Conservation (phyloP, 352 stramenopile species). For the Halophytophthora batemanensis region DNA sequence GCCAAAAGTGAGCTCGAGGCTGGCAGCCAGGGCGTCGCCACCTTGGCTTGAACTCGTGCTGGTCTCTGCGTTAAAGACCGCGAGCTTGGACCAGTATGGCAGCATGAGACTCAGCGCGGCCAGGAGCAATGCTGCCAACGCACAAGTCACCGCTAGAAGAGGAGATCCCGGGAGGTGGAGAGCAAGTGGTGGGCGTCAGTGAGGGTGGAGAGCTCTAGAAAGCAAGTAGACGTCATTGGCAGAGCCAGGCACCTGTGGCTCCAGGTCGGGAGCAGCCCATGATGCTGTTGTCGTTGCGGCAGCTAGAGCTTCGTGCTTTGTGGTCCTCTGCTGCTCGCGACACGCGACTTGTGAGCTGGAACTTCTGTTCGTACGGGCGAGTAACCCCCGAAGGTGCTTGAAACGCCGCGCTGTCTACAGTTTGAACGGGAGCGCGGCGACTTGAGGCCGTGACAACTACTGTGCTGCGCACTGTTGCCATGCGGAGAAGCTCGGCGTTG, state of each 20-base stretch:
- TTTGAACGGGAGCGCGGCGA: too few species aligned
- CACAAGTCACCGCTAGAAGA: constrained; percentile 30
- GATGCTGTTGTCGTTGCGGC: background rate
- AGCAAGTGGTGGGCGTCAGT: too few species aligned
- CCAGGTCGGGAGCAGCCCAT: constrained; percentile 57
- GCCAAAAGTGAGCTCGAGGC: constrained; percentile 44
- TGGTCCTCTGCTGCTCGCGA: background rate
- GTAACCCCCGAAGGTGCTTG: too few species aligned
- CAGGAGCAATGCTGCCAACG: constrained; percentile 29
- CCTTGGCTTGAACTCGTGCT: background rate
- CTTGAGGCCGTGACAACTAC: background rate
- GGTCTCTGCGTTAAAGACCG: constrained; percentile 7
- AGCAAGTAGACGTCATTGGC: background rate
- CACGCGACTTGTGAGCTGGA: too few species aligned
- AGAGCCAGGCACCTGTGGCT: constrained; percentile 38
- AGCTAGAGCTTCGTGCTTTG: background rate
- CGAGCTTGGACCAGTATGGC: constrained; percentile 54
- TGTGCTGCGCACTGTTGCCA: constrained; percentile 8
- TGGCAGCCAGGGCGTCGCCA: constrained; percentile 10
- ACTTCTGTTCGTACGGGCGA: too few species aligned
- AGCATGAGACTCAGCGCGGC: constrained; percentile 39
- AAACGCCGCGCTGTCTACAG: background rate
- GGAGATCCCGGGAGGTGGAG: too few species aligned
- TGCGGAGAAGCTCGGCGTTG: constrained; percentile 13
- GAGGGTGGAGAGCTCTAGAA: background rate